phyloP scores from a whole-genome alignment of 805 yeast genomes.

The Maudiozyma barnettii region DNA sequence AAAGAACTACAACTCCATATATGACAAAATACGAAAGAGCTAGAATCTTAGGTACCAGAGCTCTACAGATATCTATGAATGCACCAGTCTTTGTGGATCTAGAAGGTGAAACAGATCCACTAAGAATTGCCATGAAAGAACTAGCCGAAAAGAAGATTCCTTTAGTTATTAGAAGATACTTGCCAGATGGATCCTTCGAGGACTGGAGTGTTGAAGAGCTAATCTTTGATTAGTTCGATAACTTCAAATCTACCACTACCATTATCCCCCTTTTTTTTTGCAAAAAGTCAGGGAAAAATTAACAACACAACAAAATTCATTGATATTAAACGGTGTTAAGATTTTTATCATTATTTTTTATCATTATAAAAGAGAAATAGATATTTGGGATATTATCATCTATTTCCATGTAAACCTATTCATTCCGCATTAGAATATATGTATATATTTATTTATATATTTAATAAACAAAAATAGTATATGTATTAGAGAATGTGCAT shows the following conservation, averaged over 20 bases:
- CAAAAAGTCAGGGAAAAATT: background rate
- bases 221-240: slow-evolving; percentile 56
- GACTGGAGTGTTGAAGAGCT: slow-evolving; percentile 99
- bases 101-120: slow-evolving; percentile 98
- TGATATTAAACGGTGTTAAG: background rate
- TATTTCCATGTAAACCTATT: background rate
- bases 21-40: slow-evolving; percentile 99
- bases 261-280: background rate
- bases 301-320: background rate
- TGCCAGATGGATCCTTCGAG: slow-evolving; percentile 94
- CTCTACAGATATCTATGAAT: slow-evolving; percentile 93
- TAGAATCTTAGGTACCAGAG: slow-evolving; percentile 93
- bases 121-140: slow-evolving; percentile 96
- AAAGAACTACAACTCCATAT: slow-evolving; percentile 92
- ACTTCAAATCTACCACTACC: too few relatives aligned
- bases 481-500: background rate
- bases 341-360: background rate
- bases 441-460: background rate
- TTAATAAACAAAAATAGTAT: background rate
- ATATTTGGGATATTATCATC: background rate
- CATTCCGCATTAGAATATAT: background rate
- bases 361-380: background rate
- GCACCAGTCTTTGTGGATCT: slow-evolving; percentile 97
- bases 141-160: slow-evolving; percentile 92
- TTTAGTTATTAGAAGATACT: slow-evolving; percentile 84